Evolutionary conservation across 2,329 filamentous ascomycete genomes (phyloP).

Genomic region (Colletotrichum musae): DNA sequence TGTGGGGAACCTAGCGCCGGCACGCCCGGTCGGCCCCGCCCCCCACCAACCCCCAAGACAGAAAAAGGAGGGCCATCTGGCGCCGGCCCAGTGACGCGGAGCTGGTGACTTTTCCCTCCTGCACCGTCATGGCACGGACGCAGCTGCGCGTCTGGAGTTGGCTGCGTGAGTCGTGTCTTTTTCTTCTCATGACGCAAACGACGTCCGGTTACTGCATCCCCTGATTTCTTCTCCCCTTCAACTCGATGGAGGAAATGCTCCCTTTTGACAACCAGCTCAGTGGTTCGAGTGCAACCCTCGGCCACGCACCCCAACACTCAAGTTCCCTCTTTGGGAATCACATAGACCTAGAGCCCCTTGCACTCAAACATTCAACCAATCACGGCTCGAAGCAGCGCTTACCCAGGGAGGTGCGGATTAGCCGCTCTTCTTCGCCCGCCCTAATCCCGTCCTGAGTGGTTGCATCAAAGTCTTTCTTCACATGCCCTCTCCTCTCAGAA

Average conservation of each 20-base stretch:
- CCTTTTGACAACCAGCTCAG: slow-evolving; percentile 1
- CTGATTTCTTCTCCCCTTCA: neutral
- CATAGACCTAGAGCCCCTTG: slow-evolving; percentile 17
- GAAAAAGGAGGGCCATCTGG: slow-evolving; percentile 19
- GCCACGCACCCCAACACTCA: slow-evolving; percentile 7
- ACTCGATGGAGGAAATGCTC: neutral
- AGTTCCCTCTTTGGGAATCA: slow-evolving; percentile 26
- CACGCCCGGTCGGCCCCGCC: slow-evolving; percentile 17
- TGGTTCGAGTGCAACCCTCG: neutral
- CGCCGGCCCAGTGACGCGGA: slow-evolving; percentile 35
- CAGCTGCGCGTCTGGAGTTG: neutral
- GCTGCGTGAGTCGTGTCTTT: no score
- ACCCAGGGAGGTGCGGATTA: slow-evolving; percentile 23
- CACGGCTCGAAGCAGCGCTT: neutral
- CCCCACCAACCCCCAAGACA: neutral
- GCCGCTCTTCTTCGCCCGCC: slow-evolving; percentile 19
- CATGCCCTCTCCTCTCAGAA: slow-evolving; percentile 18
- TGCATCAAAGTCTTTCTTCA: slow-evolving; percentile 18
- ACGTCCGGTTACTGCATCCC: neutral
- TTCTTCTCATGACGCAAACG: slow-evolving; percentile 20
- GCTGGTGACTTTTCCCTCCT: slow-evolving; percentile 34
- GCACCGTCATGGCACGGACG: neutral
- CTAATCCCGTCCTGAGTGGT: slow-evolving; percentile 33
- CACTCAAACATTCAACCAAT: slow-evolving; percentile 26
- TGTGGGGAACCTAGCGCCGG: slow-evolving; percentile 36